Evolutionary conservation across 306 rosid species (phyloP).

Genomic region (Cucurbita argyrosperma): DNA sequence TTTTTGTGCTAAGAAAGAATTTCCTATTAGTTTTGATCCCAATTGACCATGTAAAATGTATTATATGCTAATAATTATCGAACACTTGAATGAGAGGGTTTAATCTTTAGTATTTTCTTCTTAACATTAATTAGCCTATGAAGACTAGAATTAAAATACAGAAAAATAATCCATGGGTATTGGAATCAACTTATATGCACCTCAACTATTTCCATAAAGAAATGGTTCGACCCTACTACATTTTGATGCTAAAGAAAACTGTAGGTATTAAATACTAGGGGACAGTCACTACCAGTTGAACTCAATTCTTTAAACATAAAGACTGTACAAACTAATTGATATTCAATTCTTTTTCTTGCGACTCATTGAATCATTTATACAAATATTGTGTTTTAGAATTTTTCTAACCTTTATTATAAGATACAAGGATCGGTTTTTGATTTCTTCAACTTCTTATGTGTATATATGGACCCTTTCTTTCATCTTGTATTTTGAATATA

Average conservation of each 20-base stretch:
- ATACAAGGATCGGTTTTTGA: not conserved
- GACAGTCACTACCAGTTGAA: not conserved
- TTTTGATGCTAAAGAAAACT: not conserved
- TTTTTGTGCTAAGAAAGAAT: not conserved
- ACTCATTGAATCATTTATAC: not conserved
- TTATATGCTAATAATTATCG: not conserved
- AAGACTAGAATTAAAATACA: too few species aligned
- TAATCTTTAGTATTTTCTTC: not conserved
- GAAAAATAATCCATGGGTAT: not conserved
- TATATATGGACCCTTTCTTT: not conserved
- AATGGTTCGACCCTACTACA: too few species aligned
- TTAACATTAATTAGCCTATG: too few species aligned
- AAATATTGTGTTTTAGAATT: not conserved
- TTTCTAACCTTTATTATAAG: not conserved
- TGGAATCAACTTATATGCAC: not conserved
- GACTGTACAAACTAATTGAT: not conserved
- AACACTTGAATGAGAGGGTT: not conserved
- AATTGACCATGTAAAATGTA: not conserved
- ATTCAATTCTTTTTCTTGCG: not conserved
- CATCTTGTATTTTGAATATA: not conserved
- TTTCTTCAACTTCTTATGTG: not conserved
- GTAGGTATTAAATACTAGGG: not conserved
- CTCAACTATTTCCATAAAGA: too few species aligned
- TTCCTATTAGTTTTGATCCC: not conserved
- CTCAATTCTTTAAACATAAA: not conserved